Base-by-base conservation (phyloP, 805 yeast genomes). In the Lipomyces sp. region DNA sequence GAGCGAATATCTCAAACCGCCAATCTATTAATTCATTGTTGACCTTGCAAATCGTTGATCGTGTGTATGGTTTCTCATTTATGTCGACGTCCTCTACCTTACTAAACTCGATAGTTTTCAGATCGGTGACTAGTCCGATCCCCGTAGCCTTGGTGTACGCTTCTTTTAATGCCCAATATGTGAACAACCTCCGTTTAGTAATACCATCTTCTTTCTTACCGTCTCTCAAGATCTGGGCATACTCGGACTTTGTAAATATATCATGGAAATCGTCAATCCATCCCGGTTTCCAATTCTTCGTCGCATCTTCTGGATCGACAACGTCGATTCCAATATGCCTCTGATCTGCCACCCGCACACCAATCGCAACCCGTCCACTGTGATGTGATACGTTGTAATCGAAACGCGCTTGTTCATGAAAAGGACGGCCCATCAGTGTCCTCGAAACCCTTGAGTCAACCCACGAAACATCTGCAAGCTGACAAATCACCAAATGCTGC, bases 121-220 rank as follows among this genome's bases (percentile, higher is more conserved):
- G 67, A 59, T 79, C 77, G 37, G 77, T 75, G 62, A 79, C 79
- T 13, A 86, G 75, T 0, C 96, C 96, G 18, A 81, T 76, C 0
- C 96, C 96, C 1, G 83, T 71, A 50, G 82, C 84, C 72, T 90
- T 90, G 5, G 90, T 83, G 73, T 85, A 89, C 29, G 91, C 86
- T 74, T 90, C 97, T 74, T 90, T 90, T 62, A 90, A 75, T 0
- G 96, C 89, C 97, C 97, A 90, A 45, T 83, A 80, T 51, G 85
- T 85, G 50, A 66, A 69, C 39, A 73, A 64, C 32, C 63, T n/a
- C 15, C 61, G 48, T 30, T 33, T 24, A 3, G 50, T 60, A 13
- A 30, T 18, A 11, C n/a, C 30, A n/a, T 3, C 33, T 29, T 60
- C 63, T 18, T 30, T 18, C 13, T 53, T 24, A 34, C 34, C 30